phyloP scores from a whole-genome alignment of 257 asterid genomes.

The Solanum chaucha region DNA sequence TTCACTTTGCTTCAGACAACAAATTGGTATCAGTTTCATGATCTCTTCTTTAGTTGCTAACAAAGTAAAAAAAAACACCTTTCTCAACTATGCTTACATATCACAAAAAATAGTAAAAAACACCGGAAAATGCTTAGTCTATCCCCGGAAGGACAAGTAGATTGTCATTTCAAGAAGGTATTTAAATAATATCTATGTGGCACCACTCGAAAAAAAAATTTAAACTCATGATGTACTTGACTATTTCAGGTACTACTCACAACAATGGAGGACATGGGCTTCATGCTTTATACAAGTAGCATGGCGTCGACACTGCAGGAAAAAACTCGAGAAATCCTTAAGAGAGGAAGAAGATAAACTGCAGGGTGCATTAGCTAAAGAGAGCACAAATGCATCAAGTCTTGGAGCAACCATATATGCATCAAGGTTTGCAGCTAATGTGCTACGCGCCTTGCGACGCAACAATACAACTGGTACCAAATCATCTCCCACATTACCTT shows the following conservation, averaged over 20 bases:
- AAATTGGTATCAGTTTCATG: not conserved
- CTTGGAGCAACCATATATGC: slow-evolving; percentile 41
- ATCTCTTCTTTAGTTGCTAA: too few species aligned
- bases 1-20: not conserved
- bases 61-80: too few species aligned
- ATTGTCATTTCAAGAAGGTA: not conserved
- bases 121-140: too few species aligned
- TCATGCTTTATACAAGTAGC: slow-evolving; percentile 65
- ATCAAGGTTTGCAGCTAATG: slow-evolving; percentile 42
- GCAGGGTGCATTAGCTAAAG: slow-evolving; percentile 13
- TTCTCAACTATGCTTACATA: too few species aligned
- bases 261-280: slow-evolving; percentile 68
- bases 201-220: not conserved
- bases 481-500: slow-evolving; percentile 24
- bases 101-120: too few species aligned
- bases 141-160: too few species aligned
- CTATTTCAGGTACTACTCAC: slow-evolving; percentile 38
- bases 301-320: slow-evolving; percentile 44
- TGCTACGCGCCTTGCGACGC: not conserved
- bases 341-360: slow-evolving; percentile 31
- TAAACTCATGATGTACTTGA: not conserved
- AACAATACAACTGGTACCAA: not conserved
- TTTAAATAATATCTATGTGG: not conserved
- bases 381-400: slow-evolving; percentile 18
- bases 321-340: slow-evolving; percentile 27